These are phyloP conservation scores for Pseudocercospora ulei DNA, from an alignment of 2,329 filamentous ascomycete genomes.

Conservation along the genomic window DNA sequence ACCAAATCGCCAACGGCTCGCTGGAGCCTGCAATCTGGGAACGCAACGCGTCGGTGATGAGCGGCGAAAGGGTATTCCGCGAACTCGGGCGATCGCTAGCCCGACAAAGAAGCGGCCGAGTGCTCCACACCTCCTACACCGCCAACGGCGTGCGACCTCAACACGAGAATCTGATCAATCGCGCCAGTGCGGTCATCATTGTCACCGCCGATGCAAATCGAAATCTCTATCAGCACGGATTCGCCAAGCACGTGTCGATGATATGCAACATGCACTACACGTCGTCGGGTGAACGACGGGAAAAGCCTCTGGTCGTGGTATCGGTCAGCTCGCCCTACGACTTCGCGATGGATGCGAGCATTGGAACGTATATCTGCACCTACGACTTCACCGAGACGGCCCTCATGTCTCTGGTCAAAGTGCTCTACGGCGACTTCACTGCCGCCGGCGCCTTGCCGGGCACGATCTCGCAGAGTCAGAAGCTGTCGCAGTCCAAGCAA, in stretches of 20 bases:
- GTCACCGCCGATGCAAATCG: conserved; percentile 89
- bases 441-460: conserved; percentile 52
- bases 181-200: conserved; percentile 78
- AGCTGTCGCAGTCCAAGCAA: conserved; percentile 76
- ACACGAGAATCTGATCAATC: conserved; percentile 83
- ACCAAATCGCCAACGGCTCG: conserved; percentile 50
- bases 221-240: conserved; percentile 86
- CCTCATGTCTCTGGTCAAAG: conserved; percentile 70
- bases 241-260: conserved; percentile 92
- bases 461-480: conserved; percentile 76
- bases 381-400: conserved; percentile 95
- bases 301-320: conserved; percentile 83
- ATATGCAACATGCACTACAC: conserved; percentile 74
- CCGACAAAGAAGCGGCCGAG: conserved; percentile 70
- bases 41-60: conserved; percentile 61
- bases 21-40: conserved; percentile 50
- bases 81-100: conserved; percentile 83
- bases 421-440: conserved; percentile 65
- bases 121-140: conserved; percentile 90
- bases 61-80: conserved; percentile 82
- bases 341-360: conserved; percentile 82
- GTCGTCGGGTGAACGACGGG: conserved; percentile 57
- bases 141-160: conserved; percentile 85
- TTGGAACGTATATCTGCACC: conserved; percentile 87
- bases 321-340: conserved; percentile 94